phyloP scores from a whole-genome alignment of 2,329 filamentous ascomycete species.

The Aspergillus pseudoviridinutans region DNA sequence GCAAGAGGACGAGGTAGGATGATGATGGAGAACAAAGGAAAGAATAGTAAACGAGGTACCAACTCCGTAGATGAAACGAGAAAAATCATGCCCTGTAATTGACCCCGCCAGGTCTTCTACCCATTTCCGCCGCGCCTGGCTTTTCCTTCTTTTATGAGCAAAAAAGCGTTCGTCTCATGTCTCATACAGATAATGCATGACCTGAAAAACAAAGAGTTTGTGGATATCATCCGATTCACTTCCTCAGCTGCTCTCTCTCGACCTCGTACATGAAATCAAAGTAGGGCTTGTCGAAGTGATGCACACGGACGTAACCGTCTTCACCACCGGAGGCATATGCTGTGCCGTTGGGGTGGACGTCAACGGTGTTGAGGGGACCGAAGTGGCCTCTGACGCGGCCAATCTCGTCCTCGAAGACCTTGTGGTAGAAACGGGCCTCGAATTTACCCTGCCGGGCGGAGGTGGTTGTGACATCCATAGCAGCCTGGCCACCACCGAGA shows the following conservation, averaged over 20 bases:
- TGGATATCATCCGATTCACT: conserved; percentile 26
- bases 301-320: conserved; percentile 96
- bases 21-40: conserved; percentile 15
- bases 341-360: conserved; percentile 84
- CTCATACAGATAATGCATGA: conserved; percentile 33
- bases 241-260: conserved; percentile 69
- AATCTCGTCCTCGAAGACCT: conserved; percentile 98
- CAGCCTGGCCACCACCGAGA: conserved; percentile 94
- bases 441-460: conserved; percentile 95
- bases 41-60: conserved; percentile 30
- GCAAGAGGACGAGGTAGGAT: background rate
- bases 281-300: conserved; percentile 98
- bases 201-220: conserved; percentile 13
- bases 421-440: conserved; percentile 99
- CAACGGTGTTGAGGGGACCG: conserved; percentile 93
- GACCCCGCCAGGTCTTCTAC: conserved; percentile 23
- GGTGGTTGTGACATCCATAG: conserved; percentile 97
- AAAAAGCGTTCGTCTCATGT: conserved; percentile 31
- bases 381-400: conserved; percentile 96
- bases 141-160: conserved; percentile 13
- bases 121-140: conserved; percentile 22
- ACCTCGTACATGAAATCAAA: conserved; percentile 99
- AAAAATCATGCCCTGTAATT: conserved; percentile 31
- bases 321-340: conserved; percentile 94
- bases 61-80: conserved; percentile 38